These are phyloP conservation scores for Acanthamoeba quina DNA, from an alignment of 208 protist species.

Conservation along the genomic window DNA sequence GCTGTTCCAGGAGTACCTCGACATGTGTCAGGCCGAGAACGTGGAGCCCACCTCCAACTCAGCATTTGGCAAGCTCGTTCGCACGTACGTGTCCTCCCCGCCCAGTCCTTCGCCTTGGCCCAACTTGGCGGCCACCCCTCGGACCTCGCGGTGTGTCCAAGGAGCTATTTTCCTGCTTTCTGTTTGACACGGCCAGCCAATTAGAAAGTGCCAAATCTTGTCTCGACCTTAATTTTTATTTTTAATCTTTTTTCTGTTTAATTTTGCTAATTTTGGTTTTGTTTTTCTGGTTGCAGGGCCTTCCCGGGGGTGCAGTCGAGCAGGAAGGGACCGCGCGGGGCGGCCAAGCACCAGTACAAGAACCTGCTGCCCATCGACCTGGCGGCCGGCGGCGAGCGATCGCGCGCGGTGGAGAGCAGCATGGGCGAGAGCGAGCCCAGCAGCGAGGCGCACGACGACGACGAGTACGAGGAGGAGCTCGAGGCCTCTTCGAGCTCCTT, in stretches of 20 bases:
- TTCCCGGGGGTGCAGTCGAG: constrained; percentile 51
- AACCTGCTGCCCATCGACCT: constrained; percentile 1
- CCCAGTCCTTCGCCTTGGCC: neutral
- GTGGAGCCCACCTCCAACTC: constrained; percentile 62
- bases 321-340: constrained; percentile 55
- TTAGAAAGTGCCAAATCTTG: neutral
- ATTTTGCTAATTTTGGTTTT: neutral
- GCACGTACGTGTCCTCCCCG: constrained; percentile 23
- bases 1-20: constrained; percentile 40
- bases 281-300: constrained; percentile 9
- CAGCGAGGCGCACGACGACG: neutral
- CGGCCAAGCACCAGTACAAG: constrained; percentile 70
- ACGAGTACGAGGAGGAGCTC: constrained; percentile 4
- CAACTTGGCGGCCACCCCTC: neutral
- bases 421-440: neutral
- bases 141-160: neutral
- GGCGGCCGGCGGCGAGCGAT: neutral
- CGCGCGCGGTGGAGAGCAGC: neutral
- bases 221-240: no score
- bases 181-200: neutral
- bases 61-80: constrained; percentile 47
- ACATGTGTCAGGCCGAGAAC: constrained; percentile 26
- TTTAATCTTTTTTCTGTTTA: neutral
- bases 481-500: neutral
- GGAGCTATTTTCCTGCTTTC: neutral